Evolutionary conservation across 1,284 basidiomycete genomes (phyloP), one percentile per base, ranked within the genome.

Genomic region (Boletus sp.): DNA sequence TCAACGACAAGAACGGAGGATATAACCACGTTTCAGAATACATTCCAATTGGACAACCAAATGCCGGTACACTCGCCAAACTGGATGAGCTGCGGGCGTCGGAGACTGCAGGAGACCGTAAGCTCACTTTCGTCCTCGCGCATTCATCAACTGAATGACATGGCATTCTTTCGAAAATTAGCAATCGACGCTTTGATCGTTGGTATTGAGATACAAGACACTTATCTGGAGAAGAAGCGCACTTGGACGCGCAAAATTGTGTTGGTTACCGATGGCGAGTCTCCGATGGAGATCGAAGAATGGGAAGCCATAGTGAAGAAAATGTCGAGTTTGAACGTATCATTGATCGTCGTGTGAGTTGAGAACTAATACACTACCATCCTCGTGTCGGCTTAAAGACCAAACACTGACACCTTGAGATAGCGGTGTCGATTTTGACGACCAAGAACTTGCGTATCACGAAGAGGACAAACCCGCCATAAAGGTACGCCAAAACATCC

Each of bases 101-200:
- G 13, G 69, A 73, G 0, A 74, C 75, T 3, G 60, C 69, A n/a
- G 86, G 84, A 32, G 87, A 91, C 59, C 77, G 88, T 88, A 64
- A 58, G 87, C 67, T 57, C 52, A 61, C 19, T 14, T 10, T 45
- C 12, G 16, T 16, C 40, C 33, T 20, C 23, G 8, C 10, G 8
- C 16, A 44, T 39, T 26, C 29, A 38, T 38, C 12, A 1, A 35
- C 25, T 35, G 19, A 32, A 32, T 12, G 38, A 34, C 26, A 22
- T 17, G 27, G 6, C 5, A 3, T n/a, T 30, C 33, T 30, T 25
- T 33, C 32, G 6, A 45, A 48, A 40, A 46, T 5, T 56, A 95
- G 92, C 93, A 4, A 76, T 96, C 41, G 91, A 94, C 56, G 92
- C 85, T 2, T 68, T 96, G 32, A 85, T 95, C 53, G 91, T 94